Evolutionary conservation across 164 flowering plant genomes (phyloP).

Genomic region (Amborella trichopoda): DNA sequence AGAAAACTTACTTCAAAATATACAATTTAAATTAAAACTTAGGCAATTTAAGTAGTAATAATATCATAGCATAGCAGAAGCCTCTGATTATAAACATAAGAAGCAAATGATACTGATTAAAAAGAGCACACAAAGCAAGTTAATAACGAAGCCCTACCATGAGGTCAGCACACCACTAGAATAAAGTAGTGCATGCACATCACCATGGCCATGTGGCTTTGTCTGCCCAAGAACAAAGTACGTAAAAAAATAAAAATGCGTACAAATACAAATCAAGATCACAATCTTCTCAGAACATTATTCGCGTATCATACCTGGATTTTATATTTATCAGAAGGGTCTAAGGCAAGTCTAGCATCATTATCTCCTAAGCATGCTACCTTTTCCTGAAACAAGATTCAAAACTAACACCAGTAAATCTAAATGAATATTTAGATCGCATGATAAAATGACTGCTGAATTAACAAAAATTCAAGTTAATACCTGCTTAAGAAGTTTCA

Average conservation of each 20-base stretch:
- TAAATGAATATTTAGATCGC: no score
- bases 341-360: constrained; percentile 90
- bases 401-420: background rate
- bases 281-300: no score
- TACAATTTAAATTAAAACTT: no score
- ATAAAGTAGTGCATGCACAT: constrained; percentile 91
- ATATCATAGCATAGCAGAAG: no score
- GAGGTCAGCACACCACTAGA: constrained; percentile 69
- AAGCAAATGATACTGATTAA: background rate
- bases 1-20: no score
- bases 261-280: no score
- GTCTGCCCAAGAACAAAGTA: constrained; percentile 36
- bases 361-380: constrained; percentile 96
- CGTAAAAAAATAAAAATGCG: background rate
- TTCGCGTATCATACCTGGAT: constrained; percentile 83
- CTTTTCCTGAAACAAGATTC: constrained; percentile 67
- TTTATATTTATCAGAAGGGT: constrained; percentile 60
- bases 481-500: constrained; percentile 93
- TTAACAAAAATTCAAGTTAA: no score
- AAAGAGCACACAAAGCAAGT: background rate
- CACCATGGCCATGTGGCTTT: constrained; percentile 99
- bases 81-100: background rate
- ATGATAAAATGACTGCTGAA: no score
- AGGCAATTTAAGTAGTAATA: no score
- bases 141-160: constrained; percentile 36